phyloP scores from a whole-genome alignment of 768 basidiomycete species.

The Suillus tomentosus region DNA sequence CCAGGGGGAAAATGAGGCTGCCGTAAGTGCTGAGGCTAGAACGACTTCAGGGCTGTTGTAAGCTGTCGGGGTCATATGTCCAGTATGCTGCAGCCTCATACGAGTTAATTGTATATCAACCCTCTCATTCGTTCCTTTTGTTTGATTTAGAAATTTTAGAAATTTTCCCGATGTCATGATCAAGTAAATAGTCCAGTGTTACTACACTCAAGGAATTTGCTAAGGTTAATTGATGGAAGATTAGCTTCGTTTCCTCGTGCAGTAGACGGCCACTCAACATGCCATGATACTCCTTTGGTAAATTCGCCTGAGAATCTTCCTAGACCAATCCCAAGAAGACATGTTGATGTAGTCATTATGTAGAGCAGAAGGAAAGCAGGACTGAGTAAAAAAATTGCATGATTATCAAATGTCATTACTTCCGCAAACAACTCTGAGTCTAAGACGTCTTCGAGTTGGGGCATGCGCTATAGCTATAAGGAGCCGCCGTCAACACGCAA shows the following conservation, averaged over 20 bases:
- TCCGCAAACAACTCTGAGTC: slow-evolving; percentile 1
- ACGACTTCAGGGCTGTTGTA: too few relatives aligned
- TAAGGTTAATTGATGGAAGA: not conserved
- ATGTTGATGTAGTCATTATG: not conserved
- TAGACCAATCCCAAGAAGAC: not conserved
- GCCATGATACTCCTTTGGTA: not conserved
- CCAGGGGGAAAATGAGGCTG: not conserved
- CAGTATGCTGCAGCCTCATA: too few relatives aligned
- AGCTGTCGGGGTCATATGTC: too few relatives aligned
- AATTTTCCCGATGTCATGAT: not conserved
- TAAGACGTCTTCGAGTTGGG: slow-evolving; percentile 3
- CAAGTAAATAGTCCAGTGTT: not conserved
- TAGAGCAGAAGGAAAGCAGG: not conserved
- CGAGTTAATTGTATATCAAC: too few relatives aligned
- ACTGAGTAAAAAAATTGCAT: not conserved
- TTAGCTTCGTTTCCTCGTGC: not conserved
- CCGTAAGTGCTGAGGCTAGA: not conserved
- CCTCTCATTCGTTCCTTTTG: too few relatives aligned
- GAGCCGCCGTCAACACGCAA: slow-evolving; percentile 25
- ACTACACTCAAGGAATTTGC: not conserved
- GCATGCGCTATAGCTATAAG: slow-evolving; percentile 3
- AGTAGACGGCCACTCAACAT: not conserved
- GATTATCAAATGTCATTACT: slow-evolving; percentile 6
- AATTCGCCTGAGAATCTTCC: not conserved
- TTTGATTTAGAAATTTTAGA: too few relatives aligned